These are phyloP conservation scores for Lachancea fermentati DNA, from an alignment of 805 yeast genomes.

Conservation along the genomic window DNA sequence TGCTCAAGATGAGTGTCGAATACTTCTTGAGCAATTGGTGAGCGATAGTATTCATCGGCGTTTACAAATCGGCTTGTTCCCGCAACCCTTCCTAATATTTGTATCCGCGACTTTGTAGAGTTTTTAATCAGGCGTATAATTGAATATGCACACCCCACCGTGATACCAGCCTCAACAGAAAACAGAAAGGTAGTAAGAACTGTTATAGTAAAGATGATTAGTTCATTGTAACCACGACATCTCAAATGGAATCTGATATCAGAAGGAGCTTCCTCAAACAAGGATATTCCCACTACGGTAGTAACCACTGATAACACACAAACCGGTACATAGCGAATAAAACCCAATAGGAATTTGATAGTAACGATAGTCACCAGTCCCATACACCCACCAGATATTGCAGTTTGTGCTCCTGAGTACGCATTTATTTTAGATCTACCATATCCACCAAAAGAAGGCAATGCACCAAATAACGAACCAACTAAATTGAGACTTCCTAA, in stretches of 20 bases:
- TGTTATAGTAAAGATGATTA: slow-evolving; percentile 62
- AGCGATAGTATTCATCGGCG: slow-evolving; percentile 56
- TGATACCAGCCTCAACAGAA: slow-evolving; percentile 86
- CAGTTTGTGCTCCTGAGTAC: slow-evolving; percentile 80
- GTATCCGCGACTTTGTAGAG: slow-evolving; percentile 77
- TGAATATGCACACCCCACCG: slow-evolving; percentile 79
- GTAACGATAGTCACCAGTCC: slow-evolving; percentile 69
- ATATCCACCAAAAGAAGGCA: slow-evolving; percentile 94
- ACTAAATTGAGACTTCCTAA: slow-evolving; percentile 70
- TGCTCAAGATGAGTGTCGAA: slow-evolving; percentile 32
- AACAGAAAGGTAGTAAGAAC: slow-evolving; percentile 56
- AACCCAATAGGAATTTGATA: slow-evolving; percentile 51
- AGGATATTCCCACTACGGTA: slow-evolving; percentile 66
- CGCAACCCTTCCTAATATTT: slow-evolving; percentile 66
- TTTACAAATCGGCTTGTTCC: slow-evolving; percentile 60
- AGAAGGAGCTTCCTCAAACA: slow-evolving; percentile 78
- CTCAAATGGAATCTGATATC: slow-evolving; percentile 69
- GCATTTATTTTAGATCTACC: slow-evolving; percentile 90
- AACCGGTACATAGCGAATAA: slow-evolving; percentile 67
- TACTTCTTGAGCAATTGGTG: slow-evolving; percentile 15
- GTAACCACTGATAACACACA: slow-evolving; percentile 79
- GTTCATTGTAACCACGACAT: slow-evolving; percentile 72
- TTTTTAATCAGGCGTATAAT: slow-evolving; percentile 73
- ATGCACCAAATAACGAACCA: slow-evolving; percentile 54
- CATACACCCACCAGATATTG: slow-evolving; percentile 77